Conservation (phyloP, 2,329 filamentous ascomycete genomes). For the Talaromyces atroroseus region DNA sequence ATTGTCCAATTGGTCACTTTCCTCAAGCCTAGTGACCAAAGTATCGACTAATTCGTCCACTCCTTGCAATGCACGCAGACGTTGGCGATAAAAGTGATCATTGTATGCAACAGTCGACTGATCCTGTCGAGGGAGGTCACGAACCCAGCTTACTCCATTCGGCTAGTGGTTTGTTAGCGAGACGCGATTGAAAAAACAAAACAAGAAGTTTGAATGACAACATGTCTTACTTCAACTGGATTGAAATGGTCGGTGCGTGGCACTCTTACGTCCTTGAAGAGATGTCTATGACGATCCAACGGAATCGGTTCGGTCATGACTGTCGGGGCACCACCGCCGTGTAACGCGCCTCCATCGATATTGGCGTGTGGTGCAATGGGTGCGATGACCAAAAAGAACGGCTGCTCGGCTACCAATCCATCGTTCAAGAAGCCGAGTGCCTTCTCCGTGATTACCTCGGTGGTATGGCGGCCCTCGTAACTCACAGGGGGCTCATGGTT, state of each 20-base stretch:
- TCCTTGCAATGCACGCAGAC: slow-evolving; percentile 47
- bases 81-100: slow-evolving; percentile 48
- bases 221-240: slow-evolving; percentile 46
- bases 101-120: slow-evolving; percentile 46
- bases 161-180: slow-evolving; percentile 20
- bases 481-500: slow-evolving; percentile 53
- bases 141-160: slow-evolving; percentile 45
- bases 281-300: slow-evolving; percentile 54
- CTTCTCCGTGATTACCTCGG: slow-evolving; percentile 57
- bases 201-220: background rate
- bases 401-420: slow-evolving; percentile 49
- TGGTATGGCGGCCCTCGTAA: slow-evolving; percentile 51
- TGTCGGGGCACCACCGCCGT: slow-evolving; percentile 20
- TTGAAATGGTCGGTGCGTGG: slow-evolving; percentile 64
- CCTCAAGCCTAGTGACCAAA: slow-evolving; percentile 39
- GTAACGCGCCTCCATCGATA: slow-evolving; percentile 33
- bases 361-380: slow-evolving; percentile 64
- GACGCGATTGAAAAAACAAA: background rate
- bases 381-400: slow-evolving; percentile 63
- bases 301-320: slow-evolving; percentile 51
- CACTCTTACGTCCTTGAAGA: slow-evolving; percentile 56
- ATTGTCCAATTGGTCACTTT: slow-evolving; percentile 42
- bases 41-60: slow-evolving; percentile 52
- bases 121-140: slow-evolving; percentile 40
- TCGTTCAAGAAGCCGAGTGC: slow-evolving; percentile 58